Evolutionary conservation across 2,329 filamentous ascomycete species (phyloP).

Genomic region (Orbilia blumenaviensis): DNA sequence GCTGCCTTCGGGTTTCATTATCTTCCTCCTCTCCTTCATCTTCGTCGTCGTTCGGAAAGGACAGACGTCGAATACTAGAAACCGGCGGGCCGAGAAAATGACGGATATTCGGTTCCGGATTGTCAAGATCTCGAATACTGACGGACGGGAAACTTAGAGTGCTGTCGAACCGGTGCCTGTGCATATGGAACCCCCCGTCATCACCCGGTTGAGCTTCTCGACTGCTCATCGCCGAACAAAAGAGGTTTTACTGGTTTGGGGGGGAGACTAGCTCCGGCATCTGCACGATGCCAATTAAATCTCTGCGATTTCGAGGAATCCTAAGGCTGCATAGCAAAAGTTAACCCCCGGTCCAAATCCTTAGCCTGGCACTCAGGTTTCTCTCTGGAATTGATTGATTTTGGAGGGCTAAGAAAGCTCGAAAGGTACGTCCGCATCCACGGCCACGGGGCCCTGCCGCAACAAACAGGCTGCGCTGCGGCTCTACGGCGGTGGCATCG

Average conservation of each 20-base stretch:
- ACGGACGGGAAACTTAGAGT: slow-evolving; percentile 37
- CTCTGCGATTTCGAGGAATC: slow-evolving; percentile 10
- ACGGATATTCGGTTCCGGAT: slow-evolving; percentile 41
- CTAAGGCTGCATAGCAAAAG: slow-evolving; percentile 17
- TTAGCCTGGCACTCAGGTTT: neutral
- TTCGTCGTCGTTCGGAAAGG: slow-evolving; percentile 17
- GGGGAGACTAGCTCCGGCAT: slow-evolving; percentile 28
- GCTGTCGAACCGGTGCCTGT: slow-evolving; percentile 35
- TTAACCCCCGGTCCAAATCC: neutral
- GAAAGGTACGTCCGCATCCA: too few relatives aligned
- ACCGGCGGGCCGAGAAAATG: slow-evolving; percentile 44
- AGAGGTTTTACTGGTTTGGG: slow-evolving; percentile 17
- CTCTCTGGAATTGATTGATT: neutral
- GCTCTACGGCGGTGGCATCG: slow-evolving; percentile 11
- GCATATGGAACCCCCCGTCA: slow-evolving; percentile 42
- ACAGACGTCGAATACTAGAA: slow-evolving; percentile 38
- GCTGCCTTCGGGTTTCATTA: slow-evolving; percentile 38
- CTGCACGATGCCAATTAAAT: slow-evolving; percentile 8
- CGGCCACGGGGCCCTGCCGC: slow-evolving; percentile 9
- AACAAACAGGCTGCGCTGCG: neutral
- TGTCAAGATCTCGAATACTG: slow-evolving; percentile 48
- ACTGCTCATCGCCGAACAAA: slow-evolving; percentile 42
- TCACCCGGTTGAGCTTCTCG: slow-evolving; percentile 39
- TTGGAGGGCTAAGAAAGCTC: too few relatives aligned
- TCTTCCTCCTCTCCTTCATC: slow-evolving; percentile 16